Percentiles rank a stretch among this genome's conserved stretches.
phyloP scores from a whole-genome alignment of 495 filamentous ascomycete genomes.

The Usnea hakonensis region DNA sequence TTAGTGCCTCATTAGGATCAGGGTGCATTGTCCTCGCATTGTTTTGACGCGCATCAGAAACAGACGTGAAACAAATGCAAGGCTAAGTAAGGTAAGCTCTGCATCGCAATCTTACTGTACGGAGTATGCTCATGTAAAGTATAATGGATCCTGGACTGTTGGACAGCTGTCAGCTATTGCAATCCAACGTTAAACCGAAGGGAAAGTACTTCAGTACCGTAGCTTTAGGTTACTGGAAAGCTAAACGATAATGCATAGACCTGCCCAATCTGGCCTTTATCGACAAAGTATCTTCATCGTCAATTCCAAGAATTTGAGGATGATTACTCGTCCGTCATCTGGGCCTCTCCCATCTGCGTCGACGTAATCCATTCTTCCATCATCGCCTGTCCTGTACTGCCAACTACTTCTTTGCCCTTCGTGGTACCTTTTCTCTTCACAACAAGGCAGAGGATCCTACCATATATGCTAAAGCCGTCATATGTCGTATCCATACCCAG shows the following conservation, averaged over 20 bases:
- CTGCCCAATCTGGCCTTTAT: not conserved
- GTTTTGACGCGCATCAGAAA: not conserved
- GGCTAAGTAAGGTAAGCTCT: not conserved
- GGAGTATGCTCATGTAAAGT: no score
- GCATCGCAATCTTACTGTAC: not conserved
- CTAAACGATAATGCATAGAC: not conserved
- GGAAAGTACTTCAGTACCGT: not conserved
- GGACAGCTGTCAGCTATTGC: not conserved
- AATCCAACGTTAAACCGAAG: not conserved
- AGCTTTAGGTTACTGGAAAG: not conserved
- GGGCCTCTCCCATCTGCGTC: slow-evolving; percentile 42
- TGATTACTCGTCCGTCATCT: slow-evolving; percentile 16
- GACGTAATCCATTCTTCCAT: slow-evolving; percentile 90
- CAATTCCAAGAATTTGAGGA: not conserved
- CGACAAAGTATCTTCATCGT: not conserved
- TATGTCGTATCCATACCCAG: slow-evolving; percentile 74
- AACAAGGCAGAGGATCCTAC: slow-evolving; percentile 81
- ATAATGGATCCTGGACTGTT: no score
- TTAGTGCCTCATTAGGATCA: not conserved
- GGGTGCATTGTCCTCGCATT: not conserved
- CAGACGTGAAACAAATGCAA: not conserved
- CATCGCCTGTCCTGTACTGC: slow-evolving; percentile 56
- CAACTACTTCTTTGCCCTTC: slow-evolving; percentile 28
- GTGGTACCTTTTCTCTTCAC: slow-evolving; percentile 62
- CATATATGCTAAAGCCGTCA: slow-evolving; percentile 92